These are phyloP conservation scores for Cutaneotrichosporon sp. DNA, from an alignment of 1,284 basidiomycete genomes.

Conservation along the genomic window DNA sequence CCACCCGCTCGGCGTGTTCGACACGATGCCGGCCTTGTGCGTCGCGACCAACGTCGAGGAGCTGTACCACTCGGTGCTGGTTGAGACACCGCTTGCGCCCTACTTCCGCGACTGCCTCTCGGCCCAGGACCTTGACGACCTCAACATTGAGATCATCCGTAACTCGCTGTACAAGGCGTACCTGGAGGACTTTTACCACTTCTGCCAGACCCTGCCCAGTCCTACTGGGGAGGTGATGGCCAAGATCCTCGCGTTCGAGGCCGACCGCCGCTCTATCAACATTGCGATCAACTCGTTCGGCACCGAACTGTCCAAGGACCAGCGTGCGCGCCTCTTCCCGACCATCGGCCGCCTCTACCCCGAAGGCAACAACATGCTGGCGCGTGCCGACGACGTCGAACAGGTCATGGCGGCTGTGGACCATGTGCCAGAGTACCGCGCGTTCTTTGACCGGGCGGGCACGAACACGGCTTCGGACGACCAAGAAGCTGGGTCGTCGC, in stretches of 20 bases:
- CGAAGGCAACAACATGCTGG: slow-evolving; percentile 89
- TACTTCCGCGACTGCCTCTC: slow-evolving; percentile 97
- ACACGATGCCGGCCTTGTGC: slow-evolving; percentile 98
- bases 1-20: slow-evolving; percentile 94
- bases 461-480: slow-evolving; percentile 15
- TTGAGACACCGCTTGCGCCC: slow-evolving; percentile 94
- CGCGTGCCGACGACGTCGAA: slow-evolving; percentile 91
- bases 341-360: slow-evolving; percentile 90
- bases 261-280: slow-evolving; percentile 93
- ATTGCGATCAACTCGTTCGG: slow-evolving; percentile 99
- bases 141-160: slow-evolving; percentile 99
- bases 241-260: slow-evolving; percentile 87
- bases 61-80: slow-evolving; percentile 91
- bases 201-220: slow-evolving; percentile 70
- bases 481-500: slow-evolving; percentile 47
- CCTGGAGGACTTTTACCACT: slow-evolving; percentile 92
- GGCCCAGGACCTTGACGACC: slow-evolving; percentile 92
- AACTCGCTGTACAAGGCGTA: slow-evolving; percentile 99
- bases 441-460: slow-evolving; percentile 72
- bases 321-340: slow-evolving; percentile 93
- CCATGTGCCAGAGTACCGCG: slow-evolving; percentile 78
- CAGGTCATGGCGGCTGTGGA: slow-evolving; percentile 87
- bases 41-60: slow-evolving; percentile 99
- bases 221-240: slow-evolving; percentile 88
- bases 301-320: slow-evolving; percentile 90